Percentiles rank a stretch among this genome's conserved stretches.
phyloP scores from a whole-genome alignment of 176 grass and related monocot genomes.

The Juncus effusus region DNA sequence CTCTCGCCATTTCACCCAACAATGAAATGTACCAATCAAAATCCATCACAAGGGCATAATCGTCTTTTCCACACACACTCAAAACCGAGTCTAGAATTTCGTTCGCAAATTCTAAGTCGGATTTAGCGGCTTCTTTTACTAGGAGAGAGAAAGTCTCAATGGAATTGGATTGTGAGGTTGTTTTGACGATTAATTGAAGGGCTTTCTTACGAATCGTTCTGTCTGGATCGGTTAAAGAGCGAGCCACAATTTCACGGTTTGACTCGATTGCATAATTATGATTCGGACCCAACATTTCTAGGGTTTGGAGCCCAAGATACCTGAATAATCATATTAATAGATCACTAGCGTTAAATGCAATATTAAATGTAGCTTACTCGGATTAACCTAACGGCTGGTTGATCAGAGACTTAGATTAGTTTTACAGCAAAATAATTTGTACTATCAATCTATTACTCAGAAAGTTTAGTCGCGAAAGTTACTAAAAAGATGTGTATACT shows the following conservation, averaged over 20 bases:
- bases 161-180: constrained; percentile 42
- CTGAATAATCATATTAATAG: constrained; percentile 5
- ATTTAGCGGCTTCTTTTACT: constrained; percentile 54
- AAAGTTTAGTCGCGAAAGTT: not conserved
- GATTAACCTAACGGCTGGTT: too few relatives aligned
- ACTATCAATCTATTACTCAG: too few relatives aligned
- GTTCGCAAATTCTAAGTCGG: constrained; percentile 70
- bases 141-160: constrained; percentile 53
- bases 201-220: constrained; percentile 55
- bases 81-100: constrained; percentile 68
- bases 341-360: not conserved
- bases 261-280: constrained; percentile 47
- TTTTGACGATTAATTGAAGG: constrained; percentile 57
- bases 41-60: constrained; percentile 78
- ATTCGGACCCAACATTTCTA: constrained; percentile 51
- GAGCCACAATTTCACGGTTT: constrained; percentile 39
- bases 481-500: not conserved
- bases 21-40: constrained; percentile 90
- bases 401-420: too few relatives aligned
- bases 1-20: constrained; percentile 64
- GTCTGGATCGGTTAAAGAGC: constrained; percentile 62
- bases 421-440: not conserved
- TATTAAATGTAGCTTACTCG: too few relatives aligned
- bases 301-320: constrained; percentile 75
- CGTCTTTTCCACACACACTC: constrained; percentile 46